Evolutionary conservation across 805 yeast genomes (phyloP).

Genomic region (Cyberlindnera mrakii): DNA sequence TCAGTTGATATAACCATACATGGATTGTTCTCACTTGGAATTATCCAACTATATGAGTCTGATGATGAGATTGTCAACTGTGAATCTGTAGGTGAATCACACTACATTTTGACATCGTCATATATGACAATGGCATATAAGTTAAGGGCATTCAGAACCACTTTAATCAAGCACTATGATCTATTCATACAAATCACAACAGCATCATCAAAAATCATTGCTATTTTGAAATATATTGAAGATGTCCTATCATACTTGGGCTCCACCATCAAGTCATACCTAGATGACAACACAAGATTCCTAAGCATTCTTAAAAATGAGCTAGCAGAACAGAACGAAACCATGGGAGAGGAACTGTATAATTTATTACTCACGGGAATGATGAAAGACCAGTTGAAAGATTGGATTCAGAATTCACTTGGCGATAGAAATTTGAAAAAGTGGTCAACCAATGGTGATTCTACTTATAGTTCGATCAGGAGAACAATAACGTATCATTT

Average conservation of each 20-base stretch:
- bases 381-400: slow-evolving; percentile 41
- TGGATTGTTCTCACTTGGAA: slow-evolving; percentile 28
- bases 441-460: slow-evolving; percentile 45
- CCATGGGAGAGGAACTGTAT: slow-evolving; percentile 35
- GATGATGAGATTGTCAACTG: slow-evolving; percentile 17
- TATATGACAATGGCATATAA: slow-evolving; percentile 16
- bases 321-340: slow-evolving; percentile 19
- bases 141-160: slow-evolving; percentile 11
- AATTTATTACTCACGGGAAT: slow-evolving; percentile 49
- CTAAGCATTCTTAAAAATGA: slow-evolving; percentile 33
- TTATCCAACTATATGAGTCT: slow-evolving; percentile 9
- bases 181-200: slow-evolving; percentile 13
- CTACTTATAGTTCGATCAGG: slow-evolving; percentile 44
- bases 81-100: slow-evolving; percentile 7
- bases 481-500: slow-evolving; percentile 42
- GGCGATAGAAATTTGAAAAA: slow-evolving; percentile 61
- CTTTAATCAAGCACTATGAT: slow-evolving; percentile 7
- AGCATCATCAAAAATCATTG: slow-evolving; percentile 17
- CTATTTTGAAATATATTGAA: slow-evolving; percentile 27
- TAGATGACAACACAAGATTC: slow-evolving; percentile 32
- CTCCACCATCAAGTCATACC: slow-evolving; percentile 29
- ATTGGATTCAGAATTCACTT: slow-evolving; percentile 58
- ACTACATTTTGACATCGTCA: slow-evolving; percentile 18
- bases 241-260: slow-evolving; percentile 26
- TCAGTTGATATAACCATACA: slow-evolving; percentile 26